Evolutionary conservation across 176 grass and related monocot genomes (phyloP), one percentile per base, ranked within the genome.

Genomic region (Phyllostachys edulis): DNA sequence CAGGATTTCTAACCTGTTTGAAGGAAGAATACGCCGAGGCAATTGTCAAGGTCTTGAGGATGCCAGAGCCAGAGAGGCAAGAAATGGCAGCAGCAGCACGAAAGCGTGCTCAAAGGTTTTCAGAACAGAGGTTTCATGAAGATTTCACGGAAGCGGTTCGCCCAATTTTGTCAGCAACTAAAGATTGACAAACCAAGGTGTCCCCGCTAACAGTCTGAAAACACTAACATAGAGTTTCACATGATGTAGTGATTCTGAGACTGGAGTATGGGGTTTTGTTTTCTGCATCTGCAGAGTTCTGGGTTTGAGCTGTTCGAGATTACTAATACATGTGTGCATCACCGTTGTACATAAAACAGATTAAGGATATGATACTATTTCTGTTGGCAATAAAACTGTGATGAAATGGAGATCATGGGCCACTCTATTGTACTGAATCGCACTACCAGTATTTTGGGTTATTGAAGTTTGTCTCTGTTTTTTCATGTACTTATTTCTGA

Each of bases 61-160:
- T 91, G 93, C 64, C 88, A 27, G 88, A 96, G 72, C 10, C 81
- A 71, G 93, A 91, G 71, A 96, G 93, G 54, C 85, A 83, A 80
- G 83, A 71, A 37, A 85, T 99, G 56, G 96, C 96, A 4, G 66
- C 83, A 20, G 91, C 71, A 2, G 91, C 93, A 7, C 89, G 91
- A 78, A 93, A 92, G n/a, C 93, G 88, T 10, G 93, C 96, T 41
- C 87, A 87, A 78, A 94, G 85, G 73, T 99, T 99, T 76, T 99
- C 96, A 29, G 93, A 88, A 75, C 80, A 88, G 57, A 94, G 69
- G 68, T 99, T 99, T 75, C 77, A 88, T 18, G 87, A 83, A 67
- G 91, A 94, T 86, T 91, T 99, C 62, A 94, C 90, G 16, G 81
- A 83, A 14, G 88, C 81, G 0, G 73, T 96, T 72, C 78, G 32